phyloP scores from a whole-genome alignment of 495 filamentous ascomycete genomes.

The Aspergillus asperescens region DNA sequence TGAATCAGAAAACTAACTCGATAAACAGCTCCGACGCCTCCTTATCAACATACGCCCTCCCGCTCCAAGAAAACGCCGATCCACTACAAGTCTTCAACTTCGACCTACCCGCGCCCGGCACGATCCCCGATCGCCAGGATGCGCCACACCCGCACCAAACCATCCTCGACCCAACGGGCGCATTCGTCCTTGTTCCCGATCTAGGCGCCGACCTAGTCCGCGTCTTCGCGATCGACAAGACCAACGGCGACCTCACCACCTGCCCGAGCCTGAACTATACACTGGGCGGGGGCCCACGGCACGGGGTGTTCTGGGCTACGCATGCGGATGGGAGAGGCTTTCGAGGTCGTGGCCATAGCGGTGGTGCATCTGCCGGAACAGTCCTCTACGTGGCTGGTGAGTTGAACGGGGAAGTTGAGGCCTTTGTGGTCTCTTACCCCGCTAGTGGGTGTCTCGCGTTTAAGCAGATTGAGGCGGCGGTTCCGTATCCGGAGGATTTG shows the following conservation, averaged over 20 bases:
- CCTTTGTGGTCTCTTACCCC: constrained; percentile 54
- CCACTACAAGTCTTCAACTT: constrained; percentile 48
- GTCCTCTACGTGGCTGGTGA: constrained; percentile 62
- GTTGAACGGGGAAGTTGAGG: constrained; percentile 51
- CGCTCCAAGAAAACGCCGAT: constrained; percentile 17
- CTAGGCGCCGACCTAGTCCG: constrained; percentile 67
- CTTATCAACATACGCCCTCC: constrained; percentile 35
- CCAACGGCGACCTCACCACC: constrained; percentile 24
- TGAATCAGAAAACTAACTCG: neutral
- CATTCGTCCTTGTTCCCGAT: constrained; percentile 63
- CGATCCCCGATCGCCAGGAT: constrained; percentile 51
- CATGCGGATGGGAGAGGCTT: no score
- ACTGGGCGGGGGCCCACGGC: constrained; percentile 60
- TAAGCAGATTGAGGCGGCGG: constrained; percentile 25
- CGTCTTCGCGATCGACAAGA: constrained; percentile 51
- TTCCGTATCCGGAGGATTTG: constrained; percentile 29
- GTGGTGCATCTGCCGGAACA: constrained; percentile 21
- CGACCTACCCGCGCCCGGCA: constrained; percentile 44
- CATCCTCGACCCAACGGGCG: constrained; percentile 62
- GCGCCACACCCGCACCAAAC: constrained; percentile 66
- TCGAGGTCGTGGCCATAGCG: neutral
- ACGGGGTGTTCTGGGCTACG: constrained; percentile 52
- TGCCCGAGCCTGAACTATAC: constrained; percentile 29
- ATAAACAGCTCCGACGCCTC: constrained; percentile 25
- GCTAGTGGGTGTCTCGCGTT: constrained; percentile 39